A percentile compares a stretch with the other conserved stretches of the same genome.
Conservation (phyloP, 225 moss, liverwort and hornwort genomes). For the Asterella californica region DNA sequence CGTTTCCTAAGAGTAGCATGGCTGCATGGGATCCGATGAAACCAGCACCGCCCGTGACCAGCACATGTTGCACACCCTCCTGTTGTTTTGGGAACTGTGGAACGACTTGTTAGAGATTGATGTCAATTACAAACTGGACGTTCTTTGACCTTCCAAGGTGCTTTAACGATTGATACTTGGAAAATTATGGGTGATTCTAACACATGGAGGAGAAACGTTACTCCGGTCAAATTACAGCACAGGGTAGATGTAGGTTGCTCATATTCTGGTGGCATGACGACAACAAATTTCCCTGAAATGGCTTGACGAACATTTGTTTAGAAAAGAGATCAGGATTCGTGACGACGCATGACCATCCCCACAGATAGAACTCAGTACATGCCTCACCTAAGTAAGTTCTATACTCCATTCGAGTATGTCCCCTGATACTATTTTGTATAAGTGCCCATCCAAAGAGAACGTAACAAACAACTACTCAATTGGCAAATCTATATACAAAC, state of each 20-base stretch:
- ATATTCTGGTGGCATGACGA: not conserved
- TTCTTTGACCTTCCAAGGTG: not conserved
- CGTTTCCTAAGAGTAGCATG: slow-evolving; percentile 64
- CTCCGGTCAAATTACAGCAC: too few species aligned
- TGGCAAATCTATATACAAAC: not conserved
- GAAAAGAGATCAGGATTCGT: too few species aligned
- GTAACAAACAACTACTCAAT: too few species aligned
- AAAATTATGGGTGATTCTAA: too few species aligned
- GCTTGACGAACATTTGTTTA: not conserved
- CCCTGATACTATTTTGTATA: too few species aligned
- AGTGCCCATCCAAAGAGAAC: too few species aligned
- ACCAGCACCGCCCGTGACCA: slow-evolving; percentile 95
- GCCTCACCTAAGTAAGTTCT: too few species aligned
- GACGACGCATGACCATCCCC: too few species aligned
- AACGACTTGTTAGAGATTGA: not conserved
- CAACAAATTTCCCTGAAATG: not conserved
- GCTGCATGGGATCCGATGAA: slow-evolving; percentile 94
- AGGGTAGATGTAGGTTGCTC: not conserved
- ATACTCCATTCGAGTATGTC: too few species aligned
- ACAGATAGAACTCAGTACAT: too few species aligned
- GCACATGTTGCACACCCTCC: slow-evolving; percentile 73
- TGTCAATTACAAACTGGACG: not conserved
- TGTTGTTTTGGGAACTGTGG: slow-evolving; percentile 64
- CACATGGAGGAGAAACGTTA: too few species aligned
- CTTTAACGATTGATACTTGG: too few species aligned